Conservation (phyloP, 495 filamentous ascomycete species). For the Talaromyces adpressus region DNA sequence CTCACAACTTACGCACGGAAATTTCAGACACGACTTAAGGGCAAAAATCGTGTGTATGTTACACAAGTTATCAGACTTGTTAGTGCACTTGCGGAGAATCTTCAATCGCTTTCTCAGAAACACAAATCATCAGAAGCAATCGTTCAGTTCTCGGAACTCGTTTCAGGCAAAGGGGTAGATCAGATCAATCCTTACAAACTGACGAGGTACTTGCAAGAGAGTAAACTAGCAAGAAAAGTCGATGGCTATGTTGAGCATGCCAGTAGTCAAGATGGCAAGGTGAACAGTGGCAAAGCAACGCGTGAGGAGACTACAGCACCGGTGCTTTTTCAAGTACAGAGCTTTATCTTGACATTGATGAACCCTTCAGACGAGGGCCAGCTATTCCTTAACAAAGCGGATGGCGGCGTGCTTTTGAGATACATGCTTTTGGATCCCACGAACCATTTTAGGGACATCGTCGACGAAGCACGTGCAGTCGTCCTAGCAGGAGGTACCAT, state of each 20-base stretch:
- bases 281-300: constrained; percentile 13
- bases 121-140: constrained; percentile 52
- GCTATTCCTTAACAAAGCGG: constrained; percentile 65
- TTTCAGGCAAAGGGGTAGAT: constrained; percentile 82
- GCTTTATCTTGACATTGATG: constrained; percentile 75
- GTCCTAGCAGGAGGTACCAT: constrained; percentile 94
- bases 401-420: constrained; percentile 55
- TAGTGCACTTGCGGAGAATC: constrained; percentile 62
- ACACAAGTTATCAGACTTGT: constrained; percentile 77
- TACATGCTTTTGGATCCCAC: constrained; percentile 95
- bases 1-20: constrained; percentile 77
- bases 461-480: constrained; percentile 78
- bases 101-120: constrained; percentile 38
- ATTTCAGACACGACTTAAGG: constrained; percentile 81
- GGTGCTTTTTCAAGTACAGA: constrained; percentile 74
- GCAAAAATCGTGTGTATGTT: constrained; percentile 87
- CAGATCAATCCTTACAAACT: constrained; percentile 93
- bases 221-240: constrained; percentile 89
- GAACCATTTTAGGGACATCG: constrained; percentile 82
- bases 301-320: constrained; percentile 48
- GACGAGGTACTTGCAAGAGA: constrained; percentile 78
- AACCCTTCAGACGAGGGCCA: constrained; percentile 84
- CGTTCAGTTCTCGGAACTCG: constrained; percentile 59
- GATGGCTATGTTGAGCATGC: constrained; percentile 71
- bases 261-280: constrained; percentile 29